Base-by-base conservation (phyloP, 257 asterid species). In the Fraxinus quadrangulata region DNA sequence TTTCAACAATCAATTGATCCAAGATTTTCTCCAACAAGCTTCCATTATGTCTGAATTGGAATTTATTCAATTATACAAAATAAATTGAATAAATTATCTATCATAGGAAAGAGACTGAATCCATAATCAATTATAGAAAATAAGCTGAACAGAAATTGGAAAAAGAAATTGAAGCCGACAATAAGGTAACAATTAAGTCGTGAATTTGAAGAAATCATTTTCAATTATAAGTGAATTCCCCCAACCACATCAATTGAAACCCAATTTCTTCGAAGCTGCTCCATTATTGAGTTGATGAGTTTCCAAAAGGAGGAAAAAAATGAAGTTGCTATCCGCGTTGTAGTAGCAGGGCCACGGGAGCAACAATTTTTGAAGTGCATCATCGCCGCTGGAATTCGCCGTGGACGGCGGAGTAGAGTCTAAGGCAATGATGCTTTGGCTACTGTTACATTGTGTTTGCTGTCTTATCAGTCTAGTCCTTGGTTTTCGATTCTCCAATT, bases 401-500 rank as follows among this genome's bases (percentile, higher is more conserved):
- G 91, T 82, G n/a, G 93, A 90, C 67, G 92, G 90, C 30, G 88
- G 89, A 26, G 87, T 81, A 49, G 90, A 90, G 81, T 92, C 97
- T 5, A 95, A 97, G 83, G 90, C 86, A 61, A 82, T 94, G 5
- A 79, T 93, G 76, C 85, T 98, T 61, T 93, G 99, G 98, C 85
- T 92, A 11, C 14, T 92, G 33, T 73, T 96, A 42, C 99, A 93
- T 40, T 91, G 91, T 0, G 76, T 92, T 16, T 93, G 99, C 81
- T 96, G 98, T 75, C 87, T 96, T 5, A 89, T 93, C 68, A 96
- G 99, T 79, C 86, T 96, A 30, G 92, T 92, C 26, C 91, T 96
- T 59, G 99, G 99, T 3, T 96, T 93, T 83, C 89, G 99, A 63
- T 93, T 93, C 80, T 96, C 99, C 66, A 94, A 98, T 33, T 86